Conservation (phyloP, 495 filamentous ascomycete species). For the Xylaria scruposa region DNA sequence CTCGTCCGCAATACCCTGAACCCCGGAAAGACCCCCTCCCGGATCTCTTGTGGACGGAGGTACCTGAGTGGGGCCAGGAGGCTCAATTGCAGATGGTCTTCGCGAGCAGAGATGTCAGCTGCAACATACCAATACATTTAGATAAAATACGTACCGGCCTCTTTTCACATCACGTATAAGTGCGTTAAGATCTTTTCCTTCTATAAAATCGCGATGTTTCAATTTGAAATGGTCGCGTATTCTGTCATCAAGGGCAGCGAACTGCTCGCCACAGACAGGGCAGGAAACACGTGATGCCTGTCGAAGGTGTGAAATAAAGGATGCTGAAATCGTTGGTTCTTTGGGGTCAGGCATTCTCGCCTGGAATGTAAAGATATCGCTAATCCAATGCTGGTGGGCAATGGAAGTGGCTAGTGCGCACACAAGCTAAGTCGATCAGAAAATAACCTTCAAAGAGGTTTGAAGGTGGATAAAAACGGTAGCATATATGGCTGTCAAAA, state of each 20-base stretch:
- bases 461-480: not conserved
- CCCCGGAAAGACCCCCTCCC: not conserved
- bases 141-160: slow-evolving; percentile 27
- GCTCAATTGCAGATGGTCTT: not conserved
- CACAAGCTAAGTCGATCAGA: not conserved
- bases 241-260: slow-evolving; percentile 31
- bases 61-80: not conserved
- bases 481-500: not conserved
- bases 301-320: slow-evolving; percentile 36
- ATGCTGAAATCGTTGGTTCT: slow-evolving; percentile 26
- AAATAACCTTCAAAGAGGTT: not conserved
- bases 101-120: slow-evolving; percentile 23
- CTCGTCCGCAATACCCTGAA: not conserved
- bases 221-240: slow-evolving; percentile 33
- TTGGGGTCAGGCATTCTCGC: slow-evolving; percentile 34
- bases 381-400: not conserved
- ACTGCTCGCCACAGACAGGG: slow-evolving; percentile 30
- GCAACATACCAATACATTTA: not conserved
- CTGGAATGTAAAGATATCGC: no score
- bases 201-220: slow-evolving; percentile 30
- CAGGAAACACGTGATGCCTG: slow-evolving; percentile 33
- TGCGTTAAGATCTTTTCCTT: slow-evolving; percentile 25
- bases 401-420: not conserved
- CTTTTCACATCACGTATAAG: slow-evolving; percentile 35
- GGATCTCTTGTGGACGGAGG: not conserved